phyloP scores from a whole-genome alignment of 306 rosid genomes.

The Vigna radiata region DNA sequence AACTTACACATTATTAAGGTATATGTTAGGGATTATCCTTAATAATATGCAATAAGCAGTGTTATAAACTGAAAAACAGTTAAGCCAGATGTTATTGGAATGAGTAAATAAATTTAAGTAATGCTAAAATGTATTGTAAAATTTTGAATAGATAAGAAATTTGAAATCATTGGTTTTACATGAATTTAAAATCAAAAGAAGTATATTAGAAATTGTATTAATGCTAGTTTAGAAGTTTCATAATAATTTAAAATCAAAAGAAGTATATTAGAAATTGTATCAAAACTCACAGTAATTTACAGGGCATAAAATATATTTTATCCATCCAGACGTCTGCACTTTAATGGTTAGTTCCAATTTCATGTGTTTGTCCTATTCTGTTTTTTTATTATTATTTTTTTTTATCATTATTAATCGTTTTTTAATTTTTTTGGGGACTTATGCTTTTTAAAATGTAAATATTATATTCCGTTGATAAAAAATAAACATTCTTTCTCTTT shows the following conservation, averaged over 20 bases:
- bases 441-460: conserved; percentile 21
- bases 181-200: conserved; percentile 5
- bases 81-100: not conserved
- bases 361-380: conserved; percentile 28
- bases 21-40: not conserved
- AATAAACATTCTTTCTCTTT: conserved; percentile 28
- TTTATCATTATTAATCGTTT: conserved; percentile 28
- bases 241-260: conserved; percentile 2
- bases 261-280: conserved; percentile 6
- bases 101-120: conserved; percentile 4
- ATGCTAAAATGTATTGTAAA: conserved; percentile 10
- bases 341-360: conserved; percentile 25
- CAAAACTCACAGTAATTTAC: not conserved
- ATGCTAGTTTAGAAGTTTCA: conserved; percentile 27
- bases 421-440: not conserved
- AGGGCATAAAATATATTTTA: conserved; percentile 34
- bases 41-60: not conserved
- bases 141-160: conserved; percentile 23
- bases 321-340: conserved; percentile 12
- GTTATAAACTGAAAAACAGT: not conserved
- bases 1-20: not conserved
- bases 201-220: not conserved
- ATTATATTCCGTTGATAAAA: conserved; percentile 32
- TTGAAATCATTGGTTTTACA: conserved; percentile 23
- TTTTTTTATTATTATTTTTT: conserved; percentile 24